phyloP scores from a whole-genome alignment of 768 basidiomycete genomes.

The Termitomyces sp. region DNA sequence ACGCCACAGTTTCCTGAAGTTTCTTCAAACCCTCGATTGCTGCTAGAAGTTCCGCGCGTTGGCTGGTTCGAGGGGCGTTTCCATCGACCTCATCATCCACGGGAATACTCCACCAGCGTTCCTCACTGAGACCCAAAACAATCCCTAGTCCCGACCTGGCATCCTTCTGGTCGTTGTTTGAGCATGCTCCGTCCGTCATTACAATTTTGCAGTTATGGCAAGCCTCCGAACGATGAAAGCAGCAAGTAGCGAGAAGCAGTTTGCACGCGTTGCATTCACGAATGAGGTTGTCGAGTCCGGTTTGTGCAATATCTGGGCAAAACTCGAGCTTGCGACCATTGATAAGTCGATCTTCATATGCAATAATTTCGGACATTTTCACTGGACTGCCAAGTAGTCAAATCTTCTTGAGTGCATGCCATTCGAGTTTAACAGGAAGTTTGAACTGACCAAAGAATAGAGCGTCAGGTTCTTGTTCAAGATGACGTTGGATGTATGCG shows the following conservation, averaged over 20 bases:
- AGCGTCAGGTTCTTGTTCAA: background rate
- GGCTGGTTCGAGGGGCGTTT: slow-evolving; percentile 12
- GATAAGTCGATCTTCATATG: background rate
- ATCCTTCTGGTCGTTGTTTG: slow-evolving; percentile 20
- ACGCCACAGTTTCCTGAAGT: background rate
- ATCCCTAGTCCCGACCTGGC: slow-evolving; percentile 28
- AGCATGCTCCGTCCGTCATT: slow-evolving; percentile 31
- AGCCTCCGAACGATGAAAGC: background rate
- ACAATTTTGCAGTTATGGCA: slow-evolving; percentile 26
- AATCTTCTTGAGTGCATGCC: background rate
- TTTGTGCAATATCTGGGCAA: background rate
- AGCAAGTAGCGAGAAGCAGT: background rate
- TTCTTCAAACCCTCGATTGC: slow-evolving; percentile 9
- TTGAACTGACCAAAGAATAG: background rate
- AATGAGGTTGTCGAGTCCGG: background rate
- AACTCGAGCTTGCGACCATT: background rate
- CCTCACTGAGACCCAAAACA: slow-evolving; percentile 6
- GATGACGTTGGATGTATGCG: background rate
- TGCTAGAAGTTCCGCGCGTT: slow-evolving; percentile 19
- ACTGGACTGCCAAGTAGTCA: background rate
- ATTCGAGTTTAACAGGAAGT: background rate
- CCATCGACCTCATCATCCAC: slow-evolving; percentile 12
- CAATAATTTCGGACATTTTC: background rate
- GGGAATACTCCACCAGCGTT: slow-evolving; percentile 13
- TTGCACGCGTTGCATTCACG: background rate